Evolutionary conservation across 2,329 filamentous ascomycete genomes (phyloP).

Genomic region (Diaporthe ampelina): DNA sequence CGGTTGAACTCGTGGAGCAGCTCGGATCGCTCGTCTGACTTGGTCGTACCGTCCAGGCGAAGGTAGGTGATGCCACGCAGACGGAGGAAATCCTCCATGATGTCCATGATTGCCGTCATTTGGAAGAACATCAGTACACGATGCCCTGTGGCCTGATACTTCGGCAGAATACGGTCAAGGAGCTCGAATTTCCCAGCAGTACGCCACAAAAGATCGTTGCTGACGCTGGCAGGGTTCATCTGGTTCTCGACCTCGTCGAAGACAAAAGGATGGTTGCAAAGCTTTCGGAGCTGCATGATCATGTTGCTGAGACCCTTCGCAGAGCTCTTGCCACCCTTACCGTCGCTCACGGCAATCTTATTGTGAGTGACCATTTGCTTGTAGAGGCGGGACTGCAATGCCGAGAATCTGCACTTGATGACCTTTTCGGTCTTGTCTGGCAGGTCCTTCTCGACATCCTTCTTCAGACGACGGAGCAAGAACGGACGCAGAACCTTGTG

Average conservation of each 20-base stretch:
- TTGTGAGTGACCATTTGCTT: slow-evolving; percentile 98
- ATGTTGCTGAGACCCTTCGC: slow-evolving; percentile 98
- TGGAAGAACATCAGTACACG: slow-evolving; percentile 99
- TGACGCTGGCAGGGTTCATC: slow-evolving; percentile 90
- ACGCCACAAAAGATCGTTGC: slow-evolving; percentile 95
- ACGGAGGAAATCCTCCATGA: slow-evolving; percentile 98
- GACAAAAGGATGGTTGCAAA: slow-evolving; percentile 99
- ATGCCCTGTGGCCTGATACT: slow-evolving; percentile 92
- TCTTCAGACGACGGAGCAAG: slow-evolving; percentile 97
- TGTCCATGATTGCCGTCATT: slow-evolving; percentile 99
- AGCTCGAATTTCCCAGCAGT: slow-evolving; percentile 98
- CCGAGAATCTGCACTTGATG: slow-evolving; percentile 98
- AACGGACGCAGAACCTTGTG: slow-evolving; percentile 98
- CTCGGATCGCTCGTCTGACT: slow-evolving; percentile 96
- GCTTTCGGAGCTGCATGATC: slow-evolving; percentile 99
- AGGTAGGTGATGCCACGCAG: slow-evolving; percentile 88
- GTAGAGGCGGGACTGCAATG: slow-evolving; percentile 92
- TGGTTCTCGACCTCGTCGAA: slow-evolving; percentile 98
- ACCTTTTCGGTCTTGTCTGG: slow-evolving; percentile 99
- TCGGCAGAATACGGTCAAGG: slow-evolving; percentile 90
- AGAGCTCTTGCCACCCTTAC: slow-evolving; percentile 93
- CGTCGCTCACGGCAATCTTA: slow-evolving; percentile 93
- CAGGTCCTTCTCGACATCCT: slow-evolving; percentile 98
- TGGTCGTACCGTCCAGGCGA: slow-evolving; percentile 95
- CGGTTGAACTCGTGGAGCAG: slow-evolving; percentile 91